Evolutionary conservation across 768 basidiomycete genomes (phyloP), one percentile per base, ranked within the genome.

Genomic region (Boletellus sp.): DNA sequence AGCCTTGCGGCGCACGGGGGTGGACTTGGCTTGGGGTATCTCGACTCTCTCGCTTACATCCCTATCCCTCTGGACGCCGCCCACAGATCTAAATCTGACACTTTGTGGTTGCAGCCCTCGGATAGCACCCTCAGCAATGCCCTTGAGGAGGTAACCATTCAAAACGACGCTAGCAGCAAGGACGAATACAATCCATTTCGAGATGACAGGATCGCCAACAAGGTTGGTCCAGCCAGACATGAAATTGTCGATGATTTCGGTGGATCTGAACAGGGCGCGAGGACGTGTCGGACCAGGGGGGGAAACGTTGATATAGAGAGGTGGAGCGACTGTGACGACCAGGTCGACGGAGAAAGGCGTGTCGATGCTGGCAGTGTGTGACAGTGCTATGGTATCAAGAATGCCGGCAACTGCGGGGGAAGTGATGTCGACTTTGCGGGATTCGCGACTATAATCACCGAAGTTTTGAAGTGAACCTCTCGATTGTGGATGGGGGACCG

Each of bases 61-160:
- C 26, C 60, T 56, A 23, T 58, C 59, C 24, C 61, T 51, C 48
- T 57, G 58, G 23, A 53, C 42, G 0, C 40, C 55, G 20, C 62
- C 51, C 10, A 64, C 54, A 0, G 69, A 69, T 23, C 46, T 56
- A 31, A 68, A 68, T 23, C 67, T 58, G 24, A 68, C 68, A 24
- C 41, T 55, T 19, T 60, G 64, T 8, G 64, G 64, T n/a, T 67
- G 68, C 1, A 66, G 24, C 11, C 62, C 56, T 52, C 69, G 52
- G 50, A 67, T 68, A 13, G 68, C 66, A 26, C 80, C 84, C 11
- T 81, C 81, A 0, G 84, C 85, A 37, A 90, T 86, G 4, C 87
- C 88, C 69, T 92, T 94, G 51, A 99, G 78, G 15, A 97, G 76
- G 63, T 91, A 97, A 4, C 94, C 94, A 55, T 99, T 99, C 50